These are phyloP conservation scores for Paramecium sonneborni DNA, from an alignment of 73 alveolate genomes.

Conservation along the genomic window DNA sequence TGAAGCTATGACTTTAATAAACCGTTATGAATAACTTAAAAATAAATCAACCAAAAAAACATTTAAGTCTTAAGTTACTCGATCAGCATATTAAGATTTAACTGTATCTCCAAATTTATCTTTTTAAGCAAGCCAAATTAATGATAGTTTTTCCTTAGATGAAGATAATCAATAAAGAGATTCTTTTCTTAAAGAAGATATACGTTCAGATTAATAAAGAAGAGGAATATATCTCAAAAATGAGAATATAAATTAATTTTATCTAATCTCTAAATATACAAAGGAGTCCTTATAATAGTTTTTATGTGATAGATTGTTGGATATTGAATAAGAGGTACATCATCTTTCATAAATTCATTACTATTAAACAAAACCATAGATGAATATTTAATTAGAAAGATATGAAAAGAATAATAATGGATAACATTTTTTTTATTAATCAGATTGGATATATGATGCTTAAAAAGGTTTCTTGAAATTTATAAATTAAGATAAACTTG, in stretches of 20 bases:
- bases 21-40: not conserved
- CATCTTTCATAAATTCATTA: not conserved
- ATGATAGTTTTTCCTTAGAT: not conserved
- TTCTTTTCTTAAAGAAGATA: conserved; percentile 11
- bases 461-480: conserved; percentile 11
- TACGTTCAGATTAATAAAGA: not conserved
- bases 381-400: not conserved
- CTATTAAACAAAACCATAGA: not conserved
- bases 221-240: not conserved
- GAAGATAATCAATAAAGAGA: not conserved
- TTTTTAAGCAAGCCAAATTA: not conserved
- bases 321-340: not conserved
- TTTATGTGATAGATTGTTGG: not conserved
- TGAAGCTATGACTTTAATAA: not conserved
- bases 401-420: not conserved
- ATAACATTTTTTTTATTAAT: not conserved
- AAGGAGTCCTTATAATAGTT: not conserved
- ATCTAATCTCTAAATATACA: not conserved
- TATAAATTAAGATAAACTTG: conserved; percentile 1
- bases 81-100: not conserved
- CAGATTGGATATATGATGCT: conserved; percentile 35
- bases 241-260: not conserved
- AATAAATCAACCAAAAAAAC: not conserved
- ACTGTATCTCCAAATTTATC: not conserved
- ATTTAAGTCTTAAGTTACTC: not conserved